These are phyloP conservation scores for Ceriops zippeliana DNA, from an alignment of 345 rosid genomes.

Conservation along the genomic window DNA sequence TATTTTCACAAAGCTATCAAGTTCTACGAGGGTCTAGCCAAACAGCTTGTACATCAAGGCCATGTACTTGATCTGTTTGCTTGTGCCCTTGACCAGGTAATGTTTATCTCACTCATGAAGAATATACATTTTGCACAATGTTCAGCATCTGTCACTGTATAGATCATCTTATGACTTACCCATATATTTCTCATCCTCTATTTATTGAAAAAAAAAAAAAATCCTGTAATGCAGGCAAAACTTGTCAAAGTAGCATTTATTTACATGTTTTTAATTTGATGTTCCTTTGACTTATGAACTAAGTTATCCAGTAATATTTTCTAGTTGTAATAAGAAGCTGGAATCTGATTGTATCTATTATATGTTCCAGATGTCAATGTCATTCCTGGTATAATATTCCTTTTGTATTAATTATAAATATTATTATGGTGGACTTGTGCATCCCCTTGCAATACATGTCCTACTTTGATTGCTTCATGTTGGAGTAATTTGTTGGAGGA, in stretches of 20 bases:
- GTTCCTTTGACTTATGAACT: too few relatives aligned
- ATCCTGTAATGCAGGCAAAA: too few relatives aligned
- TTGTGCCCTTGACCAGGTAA: slow-evolving; percentile 90
- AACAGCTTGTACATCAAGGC: slow-evolving; percentile 97
- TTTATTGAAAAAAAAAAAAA: too few relatives aligned
- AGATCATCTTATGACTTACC: not conserved
- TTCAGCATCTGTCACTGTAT: not conserved
- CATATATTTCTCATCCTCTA: too few relatives aligned
- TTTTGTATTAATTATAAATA: not conserved
- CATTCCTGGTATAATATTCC: not conserved
- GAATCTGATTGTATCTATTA: not conserved
- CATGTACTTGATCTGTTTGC: slow-evolving; percentile 96
- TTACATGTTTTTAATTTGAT: too few relatives aligned
- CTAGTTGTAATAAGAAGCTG: not conserved
- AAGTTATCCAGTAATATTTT: too few relatives aligned
- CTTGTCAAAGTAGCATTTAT: too few relatives aligned
- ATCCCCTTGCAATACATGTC: too few relatives aligned
- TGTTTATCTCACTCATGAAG: not conserved
- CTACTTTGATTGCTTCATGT: too few relatives aligned
- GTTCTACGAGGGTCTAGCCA: slow-evolving; percentile 71
- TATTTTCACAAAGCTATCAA: slow-evolving; percentile 72
- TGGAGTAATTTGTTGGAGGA: too few relatives aligned
- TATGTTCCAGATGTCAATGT: not conserved
- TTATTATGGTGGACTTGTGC: not conserved
- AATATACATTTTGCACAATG: not conserved